Evolutionary conservation across 192 early-diverging fungal genomes (phyloP).

Genomic region (Podila epigama): DNA sequence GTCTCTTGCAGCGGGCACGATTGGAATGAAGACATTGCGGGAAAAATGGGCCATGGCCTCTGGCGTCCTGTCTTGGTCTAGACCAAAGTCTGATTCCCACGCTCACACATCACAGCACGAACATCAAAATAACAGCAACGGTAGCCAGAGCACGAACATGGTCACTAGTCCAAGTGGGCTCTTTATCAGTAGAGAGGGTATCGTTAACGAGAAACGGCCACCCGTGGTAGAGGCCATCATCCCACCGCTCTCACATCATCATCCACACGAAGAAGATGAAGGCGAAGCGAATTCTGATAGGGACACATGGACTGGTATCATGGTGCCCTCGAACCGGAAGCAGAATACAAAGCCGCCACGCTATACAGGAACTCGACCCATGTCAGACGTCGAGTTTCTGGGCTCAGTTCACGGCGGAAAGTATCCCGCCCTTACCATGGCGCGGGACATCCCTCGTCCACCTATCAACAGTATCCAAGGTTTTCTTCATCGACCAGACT

Average conservation of each 20-base stretch:
- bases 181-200: constrained; percentile 31
- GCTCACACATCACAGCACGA: neutral
- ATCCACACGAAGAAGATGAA: neutral
- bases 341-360: neutral
- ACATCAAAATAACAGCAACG: neutral
- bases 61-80: constrained; percentile 35
- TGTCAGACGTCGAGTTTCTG: constrained; percentile 27
- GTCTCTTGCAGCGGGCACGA: constrained; percentile 27
- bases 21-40: constrained; percentile 36
- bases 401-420: constrained; percentile 1
- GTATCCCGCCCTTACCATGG: constrained; percentile 29
- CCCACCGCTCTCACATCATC: constrained; percentile 8
- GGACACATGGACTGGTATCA: constrained; percentile 12
- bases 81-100: constrained; percentile 11
- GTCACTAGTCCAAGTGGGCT: constrained; percentile 38
- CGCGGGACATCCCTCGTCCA: constrained; percentile 33
- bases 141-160: constrained; percentile 21
- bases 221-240: constrained; percentile 32
- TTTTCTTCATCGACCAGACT: constrained; percentile 29
- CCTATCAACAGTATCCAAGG: constrained; percentile 40
- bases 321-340: constrained; percentile 7
- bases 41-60: constrained; percentile 44
- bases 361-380: constrained; percentile 8
- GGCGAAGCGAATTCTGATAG: neutral
- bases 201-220: constrained; percentile 41